Evolutionary conservation across 768 basidiomycete species (phyloP).

Genomic region (Boletus eberwhitei): DNA sequence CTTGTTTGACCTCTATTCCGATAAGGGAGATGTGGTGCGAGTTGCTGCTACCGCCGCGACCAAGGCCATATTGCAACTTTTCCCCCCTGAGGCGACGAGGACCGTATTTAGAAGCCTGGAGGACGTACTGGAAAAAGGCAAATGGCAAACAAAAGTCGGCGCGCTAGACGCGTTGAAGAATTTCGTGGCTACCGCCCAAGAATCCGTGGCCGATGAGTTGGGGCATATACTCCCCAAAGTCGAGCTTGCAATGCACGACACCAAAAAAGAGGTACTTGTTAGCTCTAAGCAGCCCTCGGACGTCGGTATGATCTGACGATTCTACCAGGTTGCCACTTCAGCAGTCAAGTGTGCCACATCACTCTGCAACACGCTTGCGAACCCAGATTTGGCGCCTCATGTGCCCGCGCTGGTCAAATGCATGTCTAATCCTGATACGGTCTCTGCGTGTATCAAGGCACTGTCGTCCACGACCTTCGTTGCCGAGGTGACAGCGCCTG

Average conservation of each 20-base stretch:
- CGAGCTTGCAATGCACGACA: constrained; percentile 92
- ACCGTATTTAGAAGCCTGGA: constrained; percentile 68
- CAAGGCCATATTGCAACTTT: constrained; percentile 79
- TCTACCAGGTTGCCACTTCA: constrained; percentile 71
- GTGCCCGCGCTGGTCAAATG: constrained; percentile 87
- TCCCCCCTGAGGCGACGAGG: constrained; percentile 78
- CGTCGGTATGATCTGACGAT: constrained; percentile 8
- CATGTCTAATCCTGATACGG: constrained; percentile 87
- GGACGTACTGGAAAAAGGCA: constrained; percentile 74
- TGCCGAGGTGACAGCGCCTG: constrained; percentile 94
- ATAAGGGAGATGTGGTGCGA: constrained; percentile 92
- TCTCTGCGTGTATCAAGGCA: constrained; percentile 91
- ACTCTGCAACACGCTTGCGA: constrained; percentile 87
- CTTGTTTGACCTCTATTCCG: constrained; percentile 83
- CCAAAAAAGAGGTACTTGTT: constrained; percentile 76
- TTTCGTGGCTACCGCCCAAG: constrained; percentile 66
- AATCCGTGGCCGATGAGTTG: constrained; percentile 79
- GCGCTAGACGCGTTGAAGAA: constrained; percentile 81
- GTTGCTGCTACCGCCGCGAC: constrained; percentile 73
- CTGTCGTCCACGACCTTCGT: constrained; percentile 95
- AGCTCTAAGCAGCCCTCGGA: constrained; percentile 11
- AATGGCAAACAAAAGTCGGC: constrained; percentile 95
- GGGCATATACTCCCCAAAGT: constrained; percentile 81
- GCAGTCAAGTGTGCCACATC: constrained; percentile 88
- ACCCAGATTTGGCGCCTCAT: constrained; percentile 89